Base-by-base conservation (phyloP, 768 basidiomycete genomes). In the Suillus subluteus region DNA sequence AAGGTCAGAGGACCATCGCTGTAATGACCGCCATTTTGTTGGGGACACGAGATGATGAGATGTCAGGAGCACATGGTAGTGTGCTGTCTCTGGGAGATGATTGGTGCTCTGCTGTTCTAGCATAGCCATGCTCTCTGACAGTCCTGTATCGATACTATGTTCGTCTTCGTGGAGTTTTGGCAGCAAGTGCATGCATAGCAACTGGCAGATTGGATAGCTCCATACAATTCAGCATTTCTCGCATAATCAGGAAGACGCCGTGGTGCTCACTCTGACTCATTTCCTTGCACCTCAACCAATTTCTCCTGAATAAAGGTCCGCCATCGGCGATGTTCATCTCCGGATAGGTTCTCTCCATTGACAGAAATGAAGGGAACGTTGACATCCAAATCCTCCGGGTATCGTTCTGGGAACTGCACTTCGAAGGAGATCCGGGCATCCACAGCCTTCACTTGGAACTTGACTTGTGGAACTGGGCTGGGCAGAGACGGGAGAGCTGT, bases 11-110 rank as follows among this genome's bases (percentile, higher is more conserved):
- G 87, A 82, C 84, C 89, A 88, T 43, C 80, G 76, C 67, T 85
- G 82, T 38, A 88, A 78, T 68, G 84, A 80, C 44, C 86, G 82
- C 63, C 89, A 82, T 77, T 91, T 90, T 70, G 83, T 80, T 32
- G 87, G 81, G 58, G 91, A 88, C 46, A 87, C 76, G 64, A 90
- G 84, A 73, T 90, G 89, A 76, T 93, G 91, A 0, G 91, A 92
- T 2, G 87, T 89, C 63, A 92, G 81, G 1, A 92, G 82, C 37
- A 84, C 86, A 71, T 92, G 91, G 67, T 83, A 87, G 23, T 44
- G 65, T 40, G 48, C 65, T 61, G 52, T 40, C 58, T 50, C 46
- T 15, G 41, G 46, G 9, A 32, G 54, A 35, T 2, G 43, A 32
- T 37, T 35, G 38, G 4, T 5, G 9, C 26, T 26, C 38, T 58